Evolutionary conservation across 139 green algal species (phyloP), one percentile per base, ranked within the genome.

Genomic region (Tetraselmis striata): DNA sequence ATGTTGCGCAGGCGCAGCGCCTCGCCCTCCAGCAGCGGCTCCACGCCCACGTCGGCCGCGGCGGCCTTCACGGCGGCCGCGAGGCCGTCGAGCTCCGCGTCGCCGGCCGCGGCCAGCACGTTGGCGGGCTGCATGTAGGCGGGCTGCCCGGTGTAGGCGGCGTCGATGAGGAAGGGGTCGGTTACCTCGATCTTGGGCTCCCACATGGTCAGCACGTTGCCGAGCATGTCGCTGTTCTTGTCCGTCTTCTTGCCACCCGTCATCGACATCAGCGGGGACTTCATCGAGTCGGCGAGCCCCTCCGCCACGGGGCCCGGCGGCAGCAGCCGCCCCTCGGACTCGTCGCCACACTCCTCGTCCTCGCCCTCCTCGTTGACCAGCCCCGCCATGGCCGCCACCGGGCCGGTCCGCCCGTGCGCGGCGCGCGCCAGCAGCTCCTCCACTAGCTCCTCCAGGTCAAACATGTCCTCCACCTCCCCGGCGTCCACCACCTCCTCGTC

Each of bases 381-480:
- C 45, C 11, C 5, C 11, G 11, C 18, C 5, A 25, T 25, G 5
- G 45, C 45, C 5, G 5, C 18, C 45, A 25, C 45, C 18, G 5
- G 5, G 5, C 45, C 45, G 5, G 45, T 67, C 45, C 11, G 18
- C 45, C 45, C 45, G 5, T 18, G 45, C 18, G 80, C 75, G 32
- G 30, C 45, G 5, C 45, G 45, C 18, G 80, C 75, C 32, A 59
- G 77, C n/a, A 87, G 80, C 23, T 82, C 78, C 0, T 88, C 85
- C 76, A 86, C 58, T 1, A 86, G 77, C 58, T 88, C 85, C 59
- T 88, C 85, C 76, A 86, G 81, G 79, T 88, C 85, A 30, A 88
- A 82, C 59, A 79, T 80, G 1, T 83, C 32, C 74, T 77, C 74
- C 22, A 77, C 25, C 74, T 77, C 26, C 74, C 5, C 74, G 23